phyloP scores from a whole-genome alignment of 208 protist species.

The Herpetomonas samuelpessoai region DNA sequence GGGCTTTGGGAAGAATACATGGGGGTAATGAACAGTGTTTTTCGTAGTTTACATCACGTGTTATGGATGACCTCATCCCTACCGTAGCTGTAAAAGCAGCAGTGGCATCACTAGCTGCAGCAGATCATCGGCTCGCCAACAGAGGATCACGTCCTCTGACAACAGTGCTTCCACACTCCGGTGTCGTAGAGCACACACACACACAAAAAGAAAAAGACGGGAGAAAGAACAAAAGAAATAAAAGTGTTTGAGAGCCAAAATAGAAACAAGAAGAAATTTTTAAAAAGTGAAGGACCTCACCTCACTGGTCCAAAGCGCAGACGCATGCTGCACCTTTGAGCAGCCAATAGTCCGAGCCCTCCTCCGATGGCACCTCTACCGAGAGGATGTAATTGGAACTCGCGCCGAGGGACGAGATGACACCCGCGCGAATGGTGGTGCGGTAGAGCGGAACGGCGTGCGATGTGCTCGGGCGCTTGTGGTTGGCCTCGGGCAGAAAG shows the following conservation, averaged over 20 bases:
- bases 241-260: slow-evolving; percentile 11
- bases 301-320: slow-evolving; percentile 70
- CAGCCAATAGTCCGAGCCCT: slow-evolving; percentile 89
- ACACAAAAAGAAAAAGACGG: slow-evolving; percentile 2
- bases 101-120: too few relatives aligned
- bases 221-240: slow-evolving; percentile 8
- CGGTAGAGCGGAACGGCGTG: slow-evolving; percentile 95
- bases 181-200: too few relatives aligned
- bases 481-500: slow-evolving; percentile 93
- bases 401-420: slow-evolving; percentile 95
- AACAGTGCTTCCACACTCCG: too few relatives aligned
- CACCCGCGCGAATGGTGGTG: slow-evolving; percentile 91
- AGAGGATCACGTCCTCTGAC: too few relatives aligned
- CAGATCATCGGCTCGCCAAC: too few relatives aligned
- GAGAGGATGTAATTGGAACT: slow-evolving; percentile 95
- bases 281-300: slow-evolving; percentile 15
- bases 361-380: slow-evolving; percentile 81
- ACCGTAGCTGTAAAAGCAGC: too few relatives aligned
- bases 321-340: slow-evolving; percentile 90
- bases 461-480: slow-evolving; percentile 53
- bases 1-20: too few relatives aligned
- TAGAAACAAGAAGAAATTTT: slow-evolving; percentile 1
- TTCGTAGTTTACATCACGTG: too few relatives aligned
- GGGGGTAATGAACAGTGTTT: too few relatives aligned
- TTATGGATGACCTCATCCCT: too few relatives aligned